Conservation (phyloP, 345 rosid genomes). For the Gossypium anomalum region DNA sequence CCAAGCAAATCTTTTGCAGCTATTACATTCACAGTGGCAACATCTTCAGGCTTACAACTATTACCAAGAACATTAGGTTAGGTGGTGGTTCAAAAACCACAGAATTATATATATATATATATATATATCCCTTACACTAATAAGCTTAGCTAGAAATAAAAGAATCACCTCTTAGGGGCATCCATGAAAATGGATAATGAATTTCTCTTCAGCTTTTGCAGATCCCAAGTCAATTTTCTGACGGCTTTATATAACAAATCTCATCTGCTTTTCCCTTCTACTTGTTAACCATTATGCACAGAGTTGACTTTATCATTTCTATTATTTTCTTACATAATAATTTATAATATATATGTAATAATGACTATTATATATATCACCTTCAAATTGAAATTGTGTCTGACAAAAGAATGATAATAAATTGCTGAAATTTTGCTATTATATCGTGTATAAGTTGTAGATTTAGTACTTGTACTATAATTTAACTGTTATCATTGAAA, state of each 20-base stretch:
- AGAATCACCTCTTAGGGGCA: constrained; percentile 12
- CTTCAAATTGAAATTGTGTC: too few relatives aligned
- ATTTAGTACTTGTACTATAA: too few relatives aligned
- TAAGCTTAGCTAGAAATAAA: too few relatives aligned
- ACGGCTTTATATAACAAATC: background rate
- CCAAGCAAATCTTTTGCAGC: constrained; percentile 48
- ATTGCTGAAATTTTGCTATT: too few relatives aligned
- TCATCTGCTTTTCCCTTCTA: background rate
- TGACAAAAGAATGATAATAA: too few relatives aligned
- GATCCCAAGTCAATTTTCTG: background rate
- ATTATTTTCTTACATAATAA: background rate
- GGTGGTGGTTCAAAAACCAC: background rate
- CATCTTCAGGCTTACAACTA: constrained; percentile 38
- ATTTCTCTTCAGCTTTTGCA: background rate
- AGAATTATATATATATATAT: background rate
- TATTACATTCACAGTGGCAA: constrained; percentile 33
- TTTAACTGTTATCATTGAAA: rapidly evolving
- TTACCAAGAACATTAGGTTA: background rate
- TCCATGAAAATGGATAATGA: background rate
- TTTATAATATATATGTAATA: background rate
- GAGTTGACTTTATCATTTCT: background rate
- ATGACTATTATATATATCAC: too few relatives aligned
- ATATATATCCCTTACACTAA: too few relatives aligned
- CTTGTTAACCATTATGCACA: background rate
- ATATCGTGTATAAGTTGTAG: too few relatives aligned